Evolutionary conservation across 768 basidiomycete species (phyloP), one percentile per base, ranked within the genome.

Genomic region (Rhizopogon sp.): DNA sequence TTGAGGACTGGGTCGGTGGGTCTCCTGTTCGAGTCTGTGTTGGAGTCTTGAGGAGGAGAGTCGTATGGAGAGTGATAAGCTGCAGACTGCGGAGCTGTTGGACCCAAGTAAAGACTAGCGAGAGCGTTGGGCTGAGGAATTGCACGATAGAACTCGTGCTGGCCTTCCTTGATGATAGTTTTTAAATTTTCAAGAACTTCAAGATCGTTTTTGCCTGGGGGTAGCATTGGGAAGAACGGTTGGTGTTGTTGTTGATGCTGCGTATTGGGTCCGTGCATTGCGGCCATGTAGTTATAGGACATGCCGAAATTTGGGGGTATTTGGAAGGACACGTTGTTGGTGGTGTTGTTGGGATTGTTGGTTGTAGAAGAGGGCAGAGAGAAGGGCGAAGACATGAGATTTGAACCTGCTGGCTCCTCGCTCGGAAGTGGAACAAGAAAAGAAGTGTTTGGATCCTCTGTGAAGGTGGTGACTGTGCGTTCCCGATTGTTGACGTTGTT

Each of bases 171-270:
- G 69, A 91, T 90, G 53, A 79, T 72, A 22, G 81, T 73, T 68
- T 91, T 90, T 67, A 91, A 82, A 54, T 82, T 82, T 70, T 90
- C 82, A 56, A 91, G 78, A 33, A 84, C 77, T 66, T 89, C 85
- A 58, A 90, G 78, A 70, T 90, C 89, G 64, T 74, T 78, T 62
- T 81, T 76, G 7, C 84, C 86, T 20, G 79, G 76, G 2, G 81
- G 78, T 0, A 78, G 63, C n/a, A 62, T 61, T 57, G 57, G 62
- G 59, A 55, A 71, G 52, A 66, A 66, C 56, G 46, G 62, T 39
- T 67, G 58, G 45, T 64, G 69, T 14, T 46, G 45, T 14, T 45
- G 44, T 20, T n/a, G 13, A 3, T 42, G 41, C 20, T 49, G 47
- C 35, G 47, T 35, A 22, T 49, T 35, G 35, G 47, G 47, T 42